A percentile compares a stretch with the other conserved stretches of the same genome.
These are phyloP conservation scores for Inga laurina DNA, from an alignment of 306 rosid genomes.

Conservation along the genomic window DNA sequence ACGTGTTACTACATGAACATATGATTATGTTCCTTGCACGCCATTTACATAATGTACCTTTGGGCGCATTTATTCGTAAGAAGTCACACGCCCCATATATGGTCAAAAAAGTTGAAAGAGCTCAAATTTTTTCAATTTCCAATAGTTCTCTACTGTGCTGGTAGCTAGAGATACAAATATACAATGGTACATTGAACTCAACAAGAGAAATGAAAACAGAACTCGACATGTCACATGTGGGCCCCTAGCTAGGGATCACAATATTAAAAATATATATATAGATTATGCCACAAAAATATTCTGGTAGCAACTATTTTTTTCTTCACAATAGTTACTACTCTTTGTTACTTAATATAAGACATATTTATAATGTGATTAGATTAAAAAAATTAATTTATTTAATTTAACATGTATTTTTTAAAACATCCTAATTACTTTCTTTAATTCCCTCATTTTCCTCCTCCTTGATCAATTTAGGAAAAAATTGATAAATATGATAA, in stretches of 20 bases:
- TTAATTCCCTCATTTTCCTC: too few relatives aligned
- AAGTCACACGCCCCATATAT: background rate
- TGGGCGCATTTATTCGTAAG: background rate
- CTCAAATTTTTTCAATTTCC: background rate
- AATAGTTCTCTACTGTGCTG: background rate
- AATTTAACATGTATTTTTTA: too few relatives aligned
- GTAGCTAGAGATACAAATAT: background rate
- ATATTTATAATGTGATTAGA: too few relatives aligned
- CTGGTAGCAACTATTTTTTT: too few relatives aligned
- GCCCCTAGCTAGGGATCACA: background rate
- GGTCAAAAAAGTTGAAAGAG: background rate
- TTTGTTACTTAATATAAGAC: too few relatives aligned
- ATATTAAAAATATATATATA: background rate
- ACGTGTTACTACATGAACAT: background rate
- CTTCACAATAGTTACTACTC: too few relatives aligned
- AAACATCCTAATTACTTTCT: too few relatives aligned
- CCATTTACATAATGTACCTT: background rate
- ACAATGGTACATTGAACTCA: background rate
- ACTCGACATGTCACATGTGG: background rate
- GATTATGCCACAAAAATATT: background rate
- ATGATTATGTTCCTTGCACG: background rate
- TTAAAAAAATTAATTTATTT: too few relatives aligned
- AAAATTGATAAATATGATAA: too few relatives aligned
- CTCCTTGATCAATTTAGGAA: too few relatives aligned
- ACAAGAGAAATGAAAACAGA: background rate